These are phyloP conservation scores for Stevia rebaudiana DNA, from an alignment of 140 eudicot genomes.

Conservation along the genomic window DNA sequence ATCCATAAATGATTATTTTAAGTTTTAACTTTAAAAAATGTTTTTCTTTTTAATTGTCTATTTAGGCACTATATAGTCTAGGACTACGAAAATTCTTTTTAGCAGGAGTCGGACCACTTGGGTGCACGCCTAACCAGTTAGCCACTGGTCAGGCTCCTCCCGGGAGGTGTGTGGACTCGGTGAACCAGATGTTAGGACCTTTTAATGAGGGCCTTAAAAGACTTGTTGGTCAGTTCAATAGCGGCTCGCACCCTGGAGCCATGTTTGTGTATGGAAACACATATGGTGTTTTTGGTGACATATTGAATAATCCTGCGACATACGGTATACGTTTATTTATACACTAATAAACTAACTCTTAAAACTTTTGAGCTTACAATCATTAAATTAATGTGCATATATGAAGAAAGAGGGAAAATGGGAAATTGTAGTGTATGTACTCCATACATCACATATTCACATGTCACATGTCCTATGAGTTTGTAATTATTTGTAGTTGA, in stretches of 20 bases:
- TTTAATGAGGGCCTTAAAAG: conserved; percentile 57
- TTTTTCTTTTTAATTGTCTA: neutral
- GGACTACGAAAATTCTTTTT: conserved; percentile 70
- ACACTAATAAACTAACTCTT: neutral
- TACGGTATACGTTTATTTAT: conserved; percentile 53
- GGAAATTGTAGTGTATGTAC: too few relatives aligned
- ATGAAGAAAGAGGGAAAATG: too few relatives aligned
- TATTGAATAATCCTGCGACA: conserved; percentile 54
- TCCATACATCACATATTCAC: too few relatives aligned
- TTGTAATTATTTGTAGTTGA: too few relatives aligned
- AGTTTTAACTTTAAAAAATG: neutral
- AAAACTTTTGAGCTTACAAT: neutral
- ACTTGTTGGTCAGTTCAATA: conserved; percentile 51
- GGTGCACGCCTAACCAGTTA: conserved; percentile 81
- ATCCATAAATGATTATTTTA: neutral
- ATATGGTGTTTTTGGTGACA: conserved; percentile 60
- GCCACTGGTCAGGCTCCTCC: conserved; percentile 51
- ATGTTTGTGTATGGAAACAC: conserved; percentile 67
- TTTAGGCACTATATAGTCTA: conserved; percentile 61
- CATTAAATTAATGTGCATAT: too few relatives aligned
- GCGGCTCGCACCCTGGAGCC: conserved; percentile 49
- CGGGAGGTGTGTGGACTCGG: conserved; percentile 61
- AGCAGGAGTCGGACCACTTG: conserved; percentile 74
- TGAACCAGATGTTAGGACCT: conserved; percentile 56
- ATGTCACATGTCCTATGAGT: too few relatives aligned